Base-by-base conservation (phyloP, 176 grass and related monocot species). In the Saccharum spontaneum region DNA sequence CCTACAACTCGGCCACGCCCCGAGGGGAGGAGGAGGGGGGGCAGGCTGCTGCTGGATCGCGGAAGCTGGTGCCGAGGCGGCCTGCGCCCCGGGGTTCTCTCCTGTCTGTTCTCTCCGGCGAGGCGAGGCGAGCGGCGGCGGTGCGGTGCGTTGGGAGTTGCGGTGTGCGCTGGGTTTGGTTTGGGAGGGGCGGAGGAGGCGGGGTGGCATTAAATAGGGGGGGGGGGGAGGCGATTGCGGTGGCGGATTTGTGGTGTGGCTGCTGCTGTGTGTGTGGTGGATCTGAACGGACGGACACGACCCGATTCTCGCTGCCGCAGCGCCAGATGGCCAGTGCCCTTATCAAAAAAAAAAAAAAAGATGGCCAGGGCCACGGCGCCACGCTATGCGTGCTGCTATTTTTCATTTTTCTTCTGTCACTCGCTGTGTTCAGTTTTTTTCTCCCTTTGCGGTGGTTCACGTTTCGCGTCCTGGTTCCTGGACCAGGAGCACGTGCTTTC, bases 1-100 rank as follows among this genome's bases (percentile, higher is more conserved):
- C 72, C 94, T 88, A 69, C 89, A 90, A 87, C 86, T 88, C 80
- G 64, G 49, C 45, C 5, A 82, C 84, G 26, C 11, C 31, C 54
- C 17, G n/a, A 43, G 33, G 36, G 82, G 68, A n/a, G 67, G 30
- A 11, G 9, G 55, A 7, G 34, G 7, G 15, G 52, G 20, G 0
- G 37, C 37, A 38, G 30, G 31, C 14, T 0, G 13, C 8, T 1
- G 0, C 3, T 3, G 77, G 59, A 18, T 28, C 39, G 78, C 18
- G 38, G 34, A 22, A 26, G 18, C 16, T 62, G 1, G 20, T 23
- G 52, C 7, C 55, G 20, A 59, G 55, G 55, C 54, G 54, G 54
- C 54, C 52, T 55, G 55, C 55, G 55, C 55, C 55, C 55, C 55
- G 55, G 55, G 55, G 55, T 17, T 9, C n/a, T 9, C n/a, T 69